These are phyloP conservation scores for Fraxinus nigra DNA, from an alignment of 305 asterid species.

Conservation along the genomic window DNA sequence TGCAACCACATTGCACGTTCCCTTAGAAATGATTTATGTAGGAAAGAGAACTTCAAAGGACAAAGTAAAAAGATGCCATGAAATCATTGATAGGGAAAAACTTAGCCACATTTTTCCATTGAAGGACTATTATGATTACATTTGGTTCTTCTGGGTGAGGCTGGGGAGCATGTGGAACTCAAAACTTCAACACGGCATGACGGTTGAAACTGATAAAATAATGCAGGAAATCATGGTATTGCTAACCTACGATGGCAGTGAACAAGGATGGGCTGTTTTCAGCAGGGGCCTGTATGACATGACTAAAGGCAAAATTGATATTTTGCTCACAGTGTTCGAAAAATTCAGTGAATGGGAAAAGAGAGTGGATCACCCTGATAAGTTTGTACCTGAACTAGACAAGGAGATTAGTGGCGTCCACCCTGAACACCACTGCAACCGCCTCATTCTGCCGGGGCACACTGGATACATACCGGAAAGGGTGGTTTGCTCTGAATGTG, in stretches of 20 bases:
- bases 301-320: constrained; percentile 46
- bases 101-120: constrained; percentile 57
- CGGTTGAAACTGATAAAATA: constrained; percentile 51
- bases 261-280: constrained; percentile 84
- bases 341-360: constrained; percentile 39
- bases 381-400: constrained; percentile 49
- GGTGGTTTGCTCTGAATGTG: constrained; percentile 77
- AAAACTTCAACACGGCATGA: constrained; percentile 58
- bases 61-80: constrained; percentile 56
- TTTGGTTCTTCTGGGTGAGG: constrained; percentile 88
- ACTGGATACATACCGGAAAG: constrained; percentile 60
- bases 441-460: constrained; percentile 58
- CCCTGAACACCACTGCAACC: constrained; percentile 61
- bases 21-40: constrained; percentile 75
- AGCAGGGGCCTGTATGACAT: constrained; percentile 55
- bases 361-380: constrained; percentile 41
- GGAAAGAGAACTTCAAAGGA: constrained; percentile 74
- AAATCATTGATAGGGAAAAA: constrained; percentile 45
- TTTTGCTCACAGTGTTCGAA: constrained; percentile 37
- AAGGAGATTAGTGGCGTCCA: constrained; percentile 40
- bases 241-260: constrained; percentile 69
- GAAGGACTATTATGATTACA: constrained; percentile 40
- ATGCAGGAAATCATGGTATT: constrained; percentile 63
- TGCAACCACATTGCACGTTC: constrained; percentile 49
- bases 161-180: constrained; percentile 95